Conservation (phyloP, 352 stramenopile genomes). For the Phytophthora fragariaefolia region DNA sequence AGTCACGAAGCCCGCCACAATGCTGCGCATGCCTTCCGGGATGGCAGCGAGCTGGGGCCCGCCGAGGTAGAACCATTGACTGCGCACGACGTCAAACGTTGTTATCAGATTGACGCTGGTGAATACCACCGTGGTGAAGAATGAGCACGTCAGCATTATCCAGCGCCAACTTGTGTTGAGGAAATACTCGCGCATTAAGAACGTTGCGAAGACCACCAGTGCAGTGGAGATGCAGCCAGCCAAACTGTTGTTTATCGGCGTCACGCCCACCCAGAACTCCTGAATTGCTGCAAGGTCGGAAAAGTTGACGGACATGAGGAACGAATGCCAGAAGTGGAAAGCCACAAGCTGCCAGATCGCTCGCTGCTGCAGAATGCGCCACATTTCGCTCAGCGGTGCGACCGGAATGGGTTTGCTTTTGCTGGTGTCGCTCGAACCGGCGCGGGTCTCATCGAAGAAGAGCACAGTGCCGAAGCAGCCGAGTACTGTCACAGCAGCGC, state of each 20-base stretch:
- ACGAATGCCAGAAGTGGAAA: slow-evolving; percentile 72
- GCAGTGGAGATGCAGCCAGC: slow-evolving; percentile 56
- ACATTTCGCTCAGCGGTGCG: slow-evolving; percentile 62
- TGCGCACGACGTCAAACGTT: slow-evolving; percentile 67
- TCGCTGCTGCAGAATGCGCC: slow-evolving; percentile 72
- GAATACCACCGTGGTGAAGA: slow-evolving; percentile 57
- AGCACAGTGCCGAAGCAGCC: slow-evolving; percentile 47
- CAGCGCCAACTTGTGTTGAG: slow-evolving; percentile 65
- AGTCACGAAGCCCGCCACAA: slow-evolving; percentile 66
- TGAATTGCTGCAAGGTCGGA: slow-evolving; percentile 60
- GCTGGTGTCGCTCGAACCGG: slow-evolving; percentile 21
- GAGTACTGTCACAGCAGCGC: slow-evolving; percentile 45
- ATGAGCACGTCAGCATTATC: slow-evolving; percentile 55
- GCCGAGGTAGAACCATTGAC: slow-evolving; percentile 76
- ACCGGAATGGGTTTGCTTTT: slow-evolving; percentile 25
- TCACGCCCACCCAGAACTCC: slow-evolving; percentile 66
- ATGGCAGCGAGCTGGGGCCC: slow-evolving; percentile 62
- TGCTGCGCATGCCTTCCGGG: slow-evolving; percentile 65
- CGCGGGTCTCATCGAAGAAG: slow-evolving; percentile 55
- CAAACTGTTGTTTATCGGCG: slow-evolving; percentile 63
- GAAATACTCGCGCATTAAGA: slow-evolving; percentile 66
- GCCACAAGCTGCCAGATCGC: slow-evolving; percentile 75
- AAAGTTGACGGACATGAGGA: slow-evolving; percentile 66
- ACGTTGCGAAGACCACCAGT: slow-evolving; percentile 57
- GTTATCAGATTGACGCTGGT: slow-evolving; percentile 52